These are phyloP conservation scores for Kalaharituber pfeilii DNA, from an alignment of 2,329 filamentous ascomycete species.

Conservation along the genomic window DNA sequence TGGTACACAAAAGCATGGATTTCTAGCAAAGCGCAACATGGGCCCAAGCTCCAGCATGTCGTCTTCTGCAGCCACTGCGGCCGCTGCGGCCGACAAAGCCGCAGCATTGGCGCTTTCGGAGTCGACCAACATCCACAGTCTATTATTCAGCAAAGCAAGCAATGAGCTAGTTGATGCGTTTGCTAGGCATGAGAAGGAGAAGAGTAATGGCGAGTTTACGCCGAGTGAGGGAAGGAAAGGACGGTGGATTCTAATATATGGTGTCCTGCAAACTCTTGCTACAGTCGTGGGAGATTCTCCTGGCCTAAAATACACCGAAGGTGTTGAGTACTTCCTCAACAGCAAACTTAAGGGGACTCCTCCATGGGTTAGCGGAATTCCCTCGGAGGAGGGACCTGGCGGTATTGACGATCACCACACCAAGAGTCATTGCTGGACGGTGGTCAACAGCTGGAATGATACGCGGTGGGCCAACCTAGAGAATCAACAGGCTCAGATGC, in stretches of 20 bases:
- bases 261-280: constrained; percentile 42
- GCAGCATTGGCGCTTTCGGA: constrained; percentile 42
- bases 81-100: constrained; percentile 29
- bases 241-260: constrained; percentile 45
- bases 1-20: neutral
- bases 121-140: constrained; percentile 41
- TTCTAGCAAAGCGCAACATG: constrained; percentile 1
- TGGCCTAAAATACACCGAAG: constrained; percentile 35
- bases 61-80: constrained; percentile 10
- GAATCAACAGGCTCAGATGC: neutral
- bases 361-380: constrained; percentile 33
- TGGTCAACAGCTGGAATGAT: constrained; percentile 28
- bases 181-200: constrained; percentile 39
- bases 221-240: constrained; percentile 40
- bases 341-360: constrained; percentile 38
- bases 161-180: constrained; percentile 41
- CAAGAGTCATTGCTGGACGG: constrained; percentile 38
- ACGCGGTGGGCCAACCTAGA: neutral
- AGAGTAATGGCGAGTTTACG: constrained; percentile 35
- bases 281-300: constrained; percentile 42
- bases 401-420: constrained; percentile 10
- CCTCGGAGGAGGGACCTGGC: constrained; percentile 18
- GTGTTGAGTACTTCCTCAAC: constrained; percentile 41
- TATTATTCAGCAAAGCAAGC: constrained; percentile 37
- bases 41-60: constrained; percentile 11